Evolutionary conservation across 2,329 filamentous ascomycete genomes (phyloP).

Genomic region (Ceratocystis harringtonii): DNA sequence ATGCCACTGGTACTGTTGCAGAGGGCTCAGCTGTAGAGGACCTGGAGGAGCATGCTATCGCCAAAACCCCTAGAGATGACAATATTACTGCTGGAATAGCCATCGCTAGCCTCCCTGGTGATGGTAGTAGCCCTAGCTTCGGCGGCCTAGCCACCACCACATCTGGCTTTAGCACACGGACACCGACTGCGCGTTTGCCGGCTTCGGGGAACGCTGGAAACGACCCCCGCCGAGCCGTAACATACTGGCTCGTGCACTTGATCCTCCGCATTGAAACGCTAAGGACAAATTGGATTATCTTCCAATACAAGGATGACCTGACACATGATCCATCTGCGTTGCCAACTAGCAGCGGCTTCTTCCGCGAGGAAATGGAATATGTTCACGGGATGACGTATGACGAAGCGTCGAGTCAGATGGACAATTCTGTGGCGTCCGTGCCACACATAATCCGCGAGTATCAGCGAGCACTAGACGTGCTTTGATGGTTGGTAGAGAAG

Average conservation of each 20-base stretch:
- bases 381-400: background rate
- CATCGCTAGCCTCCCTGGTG: background rate
- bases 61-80: too few relatives aligned
- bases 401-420: background rate
- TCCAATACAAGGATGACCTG: conserved; percentile 1
- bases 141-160: too few relatives aligned
- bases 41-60: too few relatives aligned
- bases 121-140: too few relatives aligned
- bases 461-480: background rate
- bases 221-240: background rate
- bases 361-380: background rate
- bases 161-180: too few relatives aligned
- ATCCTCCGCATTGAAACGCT: background rate
- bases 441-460: background rate
- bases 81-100: background rate
- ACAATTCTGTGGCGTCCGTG: background rate
- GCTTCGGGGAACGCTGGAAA: background rate
- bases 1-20: too few relatives aligned
- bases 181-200: too few relatives aligned
- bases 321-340: background rate
- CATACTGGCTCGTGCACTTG: background rate
- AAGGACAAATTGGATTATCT: background rate
- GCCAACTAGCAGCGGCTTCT: background rate
- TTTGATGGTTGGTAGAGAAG: background rate
- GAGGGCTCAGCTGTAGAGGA: too few relatives aligned